Base-by-base conservation (phyloP, 192 early-diverging fungal species). In the Rhizophagus prolifer region DNA sequence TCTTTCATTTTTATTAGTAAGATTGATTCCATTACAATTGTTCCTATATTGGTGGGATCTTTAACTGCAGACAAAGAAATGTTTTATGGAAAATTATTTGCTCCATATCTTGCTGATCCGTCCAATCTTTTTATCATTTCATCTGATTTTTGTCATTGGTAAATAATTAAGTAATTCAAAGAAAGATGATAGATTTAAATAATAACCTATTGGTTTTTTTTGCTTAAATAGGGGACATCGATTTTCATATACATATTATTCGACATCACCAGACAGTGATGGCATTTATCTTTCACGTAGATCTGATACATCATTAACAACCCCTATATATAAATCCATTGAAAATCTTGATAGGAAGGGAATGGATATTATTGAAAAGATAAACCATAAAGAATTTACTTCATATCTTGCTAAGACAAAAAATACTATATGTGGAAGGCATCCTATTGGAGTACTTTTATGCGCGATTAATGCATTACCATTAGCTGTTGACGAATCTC, bases 91-190 rank as follows among this genome's bases (percentile, higher is more conserved):
- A 64, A 86, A 23, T 71, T 96, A 6, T 82, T 99, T 41, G 86
- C 92, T 10, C 87, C 86, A 8, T 97, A 96, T 78, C 81, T 98
- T 21, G 78, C 81, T 12, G 82, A 92, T 68, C 82, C 88, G 10
- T 74, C 87, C 60, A 94, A 90, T 69, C 81, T 97, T 12, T 97
- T 99, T 88, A 87, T 99, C 25, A 86, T 99, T n/a, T 99, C 97
- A 38, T 93, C 92, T 1, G 97, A 99, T 79, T 99, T 99, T 80
- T 98, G 97, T 82, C 97, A 99, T 82, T 99, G 95, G 92, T 87
- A 83, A 78, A 16, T 34, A 63, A 36, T n/a, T 19, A 44, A 44
- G 9, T 47, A 4, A 1, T 70, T 26, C 7, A 23, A 58, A 54
- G 19, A 47, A n/a, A 23, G 19, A 30, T n/a, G 25, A 47, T 44